Conservation (phyloP, 352 stramenopile species). For the Phytophthora pisi region DNA sequence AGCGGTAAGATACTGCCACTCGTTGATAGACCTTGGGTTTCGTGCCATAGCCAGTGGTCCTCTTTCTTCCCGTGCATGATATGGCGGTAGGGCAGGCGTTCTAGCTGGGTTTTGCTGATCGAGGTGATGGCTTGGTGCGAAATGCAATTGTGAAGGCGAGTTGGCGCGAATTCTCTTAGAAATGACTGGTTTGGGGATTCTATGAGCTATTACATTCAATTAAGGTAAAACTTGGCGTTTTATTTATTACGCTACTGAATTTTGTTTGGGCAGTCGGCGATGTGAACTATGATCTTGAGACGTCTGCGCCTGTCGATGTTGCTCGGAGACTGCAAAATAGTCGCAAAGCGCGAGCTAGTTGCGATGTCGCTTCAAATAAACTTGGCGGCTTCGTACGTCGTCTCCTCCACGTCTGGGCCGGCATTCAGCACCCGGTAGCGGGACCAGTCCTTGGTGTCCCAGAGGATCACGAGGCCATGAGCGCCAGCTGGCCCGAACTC, state of each 20-base stretch:
- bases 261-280: too few species aligned
- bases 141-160: background rate
- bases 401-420: constrained; percentile 64
- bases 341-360: too few species aligned
- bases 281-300: too few species aligned
- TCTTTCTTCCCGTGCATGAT: background rate
- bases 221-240: background rate
- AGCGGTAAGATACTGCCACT: background rate
- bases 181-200: too few species aligned
- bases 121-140: background rate
- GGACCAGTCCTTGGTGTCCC: constrained; percentile 86
- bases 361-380: too few species aligned
- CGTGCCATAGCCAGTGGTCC: background rate
- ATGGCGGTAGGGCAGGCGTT: background rate
- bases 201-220: background rate
- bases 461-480: constrained; percentile 86
- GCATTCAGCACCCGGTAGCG: constrained; percentile 83
- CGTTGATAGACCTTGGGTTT: background rate
- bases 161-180: background rate
- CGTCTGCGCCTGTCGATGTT: too few species aligned
- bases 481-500: constrained; percentile 68
- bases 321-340: too few species aligned
- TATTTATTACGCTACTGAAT: background rate
- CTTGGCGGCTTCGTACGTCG: constrained; percentile 3
- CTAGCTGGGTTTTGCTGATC: background rate